These are phyloP conservation scores for Leccinum colubrinum DNA, from an alignment of 1,284 basidiomycete genomes.

Conservation along the genomic window DNA sequence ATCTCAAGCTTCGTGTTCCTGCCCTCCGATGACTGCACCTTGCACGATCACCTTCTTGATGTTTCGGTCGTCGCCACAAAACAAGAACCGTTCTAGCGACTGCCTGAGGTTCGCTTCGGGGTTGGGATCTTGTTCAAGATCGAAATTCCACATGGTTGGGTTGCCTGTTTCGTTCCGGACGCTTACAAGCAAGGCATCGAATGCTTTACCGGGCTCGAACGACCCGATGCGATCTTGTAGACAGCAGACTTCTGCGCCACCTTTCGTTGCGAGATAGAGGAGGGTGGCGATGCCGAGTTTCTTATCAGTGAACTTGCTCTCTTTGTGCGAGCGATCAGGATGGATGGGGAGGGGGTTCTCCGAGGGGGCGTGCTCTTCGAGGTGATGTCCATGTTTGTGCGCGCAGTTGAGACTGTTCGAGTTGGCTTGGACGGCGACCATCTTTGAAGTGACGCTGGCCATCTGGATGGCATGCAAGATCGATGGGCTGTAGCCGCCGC, in stretches of 20 bases:
- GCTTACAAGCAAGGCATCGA: slow-evolving; percentile 83
- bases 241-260: slow-evolving; percentile 85
- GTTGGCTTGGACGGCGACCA: slow-evolving; percentile 47
- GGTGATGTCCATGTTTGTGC: slow-evolving; percentile 9
- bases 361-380: not conserved
- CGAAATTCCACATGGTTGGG: slow-evolving; percentile 59
- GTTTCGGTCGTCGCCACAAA: slow-evolving; percentile 88
- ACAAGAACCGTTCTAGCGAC: slow-evolving; percentile 73
- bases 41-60: slow-evolving; percentile 84
- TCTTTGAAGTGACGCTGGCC: slow-evolving; percentile 83
- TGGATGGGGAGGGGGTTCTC: slow-evolving; percentile 1
- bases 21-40: slow-evolving; percentile 76
- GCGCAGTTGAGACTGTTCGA: slow-evolving; percentile 6
- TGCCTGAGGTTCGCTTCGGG: slow-evolving; percentile 39
- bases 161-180: slow-evolving; percentile 51
- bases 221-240: slow-evolving; percentile 75
- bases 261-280: slow-evolving; percentile 88
- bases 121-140: slow-evolving; percentile 15
- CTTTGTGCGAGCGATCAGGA: slow-evolving; percentile 1
- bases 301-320: slow-evolving; percentile 50
- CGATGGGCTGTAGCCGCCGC: slow-evolving; percentile 85
- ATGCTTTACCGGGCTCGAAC: slow-evolving; percentile 80
- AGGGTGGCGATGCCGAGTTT: slow-evolving; percentile 77
- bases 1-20: slow-evolving; percentile 28
- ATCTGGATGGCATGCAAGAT: slow-evolving; percentile 83